These are phyloP conservation scores for Aspergillus sp. DNA, from an alignment of 2,329 filamentous ascomycete species.

Conservation along the genomic window DNA sequence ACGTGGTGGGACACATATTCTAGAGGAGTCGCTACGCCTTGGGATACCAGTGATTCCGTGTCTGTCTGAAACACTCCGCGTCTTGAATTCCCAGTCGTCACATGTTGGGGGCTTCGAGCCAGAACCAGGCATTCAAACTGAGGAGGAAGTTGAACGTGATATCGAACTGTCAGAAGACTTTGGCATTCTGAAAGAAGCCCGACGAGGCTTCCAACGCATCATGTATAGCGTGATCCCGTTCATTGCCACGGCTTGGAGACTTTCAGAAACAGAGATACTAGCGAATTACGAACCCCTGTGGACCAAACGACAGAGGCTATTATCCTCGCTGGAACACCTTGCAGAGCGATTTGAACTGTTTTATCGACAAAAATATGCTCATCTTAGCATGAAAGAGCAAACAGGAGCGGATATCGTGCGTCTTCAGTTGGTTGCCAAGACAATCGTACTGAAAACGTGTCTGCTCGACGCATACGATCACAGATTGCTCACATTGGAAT, in stretches of 20 bases:
- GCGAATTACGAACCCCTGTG: conserved; percentile 9
- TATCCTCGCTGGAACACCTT: background rate
- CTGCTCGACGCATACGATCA: conserved; percentile 10
- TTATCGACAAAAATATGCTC: background rate
- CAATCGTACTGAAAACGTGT: conserved; percentile 12
- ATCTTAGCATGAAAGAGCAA: conserved; percentile 3
- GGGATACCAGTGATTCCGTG: background rate
- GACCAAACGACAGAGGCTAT: background rate
- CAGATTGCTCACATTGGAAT: conserved; percentile 9
- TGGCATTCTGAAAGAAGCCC: background rate
- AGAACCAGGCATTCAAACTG: background rate
- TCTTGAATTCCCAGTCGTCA: background rate
- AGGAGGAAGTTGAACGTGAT: background rate
- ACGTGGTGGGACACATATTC: background rate
- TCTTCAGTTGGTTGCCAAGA: conserved; percentile 10
- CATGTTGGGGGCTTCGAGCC: background rate
- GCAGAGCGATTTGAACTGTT: background rate
- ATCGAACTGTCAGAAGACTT: background rate
- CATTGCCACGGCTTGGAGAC: conserved; percentile 16
- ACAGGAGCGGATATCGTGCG: conserved; percentile 11
- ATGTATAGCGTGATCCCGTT: conserved; percentile 14
- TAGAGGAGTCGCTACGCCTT: background rate
- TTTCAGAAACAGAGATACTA: conserved; percentile 7
- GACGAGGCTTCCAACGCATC: background rate
- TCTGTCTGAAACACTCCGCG: background rate